phyloP scores from a whole-genome alignment of 2,329 filamentous ascomycete species.

The Cercospora sojina region DNA sequence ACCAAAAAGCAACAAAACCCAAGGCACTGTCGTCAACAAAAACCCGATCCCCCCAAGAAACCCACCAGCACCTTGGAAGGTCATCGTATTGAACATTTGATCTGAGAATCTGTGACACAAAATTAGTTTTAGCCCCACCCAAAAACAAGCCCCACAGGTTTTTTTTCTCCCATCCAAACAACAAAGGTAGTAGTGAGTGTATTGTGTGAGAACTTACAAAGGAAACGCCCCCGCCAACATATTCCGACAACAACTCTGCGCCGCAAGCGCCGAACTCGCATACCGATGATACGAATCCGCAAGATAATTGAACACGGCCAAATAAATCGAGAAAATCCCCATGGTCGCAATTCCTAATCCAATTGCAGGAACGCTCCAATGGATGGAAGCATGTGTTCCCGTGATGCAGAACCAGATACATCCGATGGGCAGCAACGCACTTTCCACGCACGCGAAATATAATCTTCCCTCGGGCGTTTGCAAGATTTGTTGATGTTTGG shows the following conservation, averaged over 20 bases:
- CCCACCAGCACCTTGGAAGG: conserved; percentile 68
- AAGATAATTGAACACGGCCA: conserved; percentile 89
- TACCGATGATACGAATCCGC: conserved; percentile 85
- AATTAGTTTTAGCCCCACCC: too few relatives aligned
- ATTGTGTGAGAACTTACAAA: conserved; percentile 42
- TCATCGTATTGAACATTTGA: conserved; percentile 70
- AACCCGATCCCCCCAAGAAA: conserved; percentile 70
- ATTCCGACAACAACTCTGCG: conserved; percentile 84
- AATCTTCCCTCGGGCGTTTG: conserved; percentile 70
- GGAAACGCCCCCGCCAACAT: conserved; percentile 79
- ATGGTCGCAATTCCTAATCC: conserved; percentile 74
- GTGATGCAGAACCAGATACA: conserved; percentile 81
- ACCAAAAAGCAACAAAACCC: conserved; percentile 78
- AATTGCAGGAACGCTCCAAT: conserved; percentile 71
- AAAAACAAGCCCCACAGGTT: too few relatives aligned
- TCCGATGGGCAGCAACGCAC: conserved; percentile 72
- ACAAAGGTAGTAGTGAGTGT: neutral
- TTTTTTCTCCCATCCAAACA: neutral
- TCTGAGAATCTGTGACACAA: conserved; percentile 55
- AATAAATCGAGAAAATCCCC: conserved; percentile 82
- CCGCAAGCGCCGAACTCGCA: conserved; percentile 80
- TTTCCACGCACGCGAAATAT: conserved; percentile 79
- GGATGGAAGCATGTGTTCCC: conserved; percentile 55
- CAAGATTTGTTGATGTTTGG: conserved; percentile 41
- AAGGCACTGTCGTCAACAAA: conserved; percentile 75